Evolutionary conservation across 345 rosid genomes (phyloP).

Genomic region (Boechera retrofracta): DNA sequence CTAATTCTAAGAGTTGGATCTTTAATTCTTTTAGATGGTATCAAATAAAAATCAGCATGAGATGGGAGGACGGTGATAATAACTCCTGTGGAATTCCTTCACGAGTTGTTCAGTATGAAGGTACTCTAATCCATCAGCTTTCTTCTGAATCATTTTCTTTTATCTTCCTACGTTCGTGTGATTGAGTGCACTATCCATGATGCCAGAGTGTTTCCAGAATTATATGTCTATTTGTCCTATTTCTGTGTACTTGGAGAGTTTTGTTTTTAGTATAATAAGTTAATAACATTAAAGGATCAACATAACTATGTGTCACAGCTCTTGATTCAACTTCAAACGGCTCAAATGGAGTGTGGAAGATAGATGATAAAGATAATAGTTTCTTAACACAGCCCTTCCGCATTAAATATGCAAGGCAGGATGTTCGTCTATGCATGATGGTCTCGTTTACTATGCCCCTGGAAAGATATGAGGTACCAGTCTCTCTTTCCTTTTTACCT

Average conservation of each 20-base stretch:
- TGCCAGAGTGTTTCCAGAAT: conserved; percentile 4
- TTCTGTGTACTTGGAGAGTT: conserved; percentile 1
- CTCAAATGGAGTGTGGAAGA: conserved; percentile 80
- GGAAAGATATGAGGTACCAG: conserved; percentile 64
- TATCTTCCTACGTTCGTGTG: neutral
- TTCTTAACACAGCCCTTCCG: conserved; percentile 91
- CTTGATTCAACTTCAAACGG: conserved; percentile 70
- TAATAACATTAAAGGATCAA: neutral
- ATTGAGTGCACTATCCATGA: neutral
- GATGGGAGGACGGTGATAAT: conserved; percentile 76
- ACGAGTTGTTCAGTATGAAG: conserved; percentile 96
- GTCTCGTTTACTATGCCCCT: conserved; percentile 76
- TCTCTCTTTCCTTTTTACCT: neutral
- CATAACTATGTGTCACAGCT: conserved; percentile 54
- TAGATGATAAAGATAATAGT: conserved; percentile 83
- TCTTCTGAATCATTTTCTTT: neutral
- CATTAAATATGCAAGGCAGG: conserved; percentile 93
- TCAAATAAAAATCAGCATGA: conserved; percentile 82
- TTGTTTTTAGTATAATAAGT: neutral
- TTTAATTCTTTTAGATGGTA: conserved; percentile 68
- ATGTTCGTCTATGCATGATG: conserved; percentile 79
- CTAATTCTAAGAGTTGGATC: neutral
- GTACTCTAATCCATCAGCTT: conserved; percentile 47
- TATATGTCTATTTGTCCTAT: neutral
- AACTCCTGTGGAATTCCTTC: conserved; percentile 67